Conservation (phyloP, 805 yeast species). For the Kazachstania psychrophila region DNA sequence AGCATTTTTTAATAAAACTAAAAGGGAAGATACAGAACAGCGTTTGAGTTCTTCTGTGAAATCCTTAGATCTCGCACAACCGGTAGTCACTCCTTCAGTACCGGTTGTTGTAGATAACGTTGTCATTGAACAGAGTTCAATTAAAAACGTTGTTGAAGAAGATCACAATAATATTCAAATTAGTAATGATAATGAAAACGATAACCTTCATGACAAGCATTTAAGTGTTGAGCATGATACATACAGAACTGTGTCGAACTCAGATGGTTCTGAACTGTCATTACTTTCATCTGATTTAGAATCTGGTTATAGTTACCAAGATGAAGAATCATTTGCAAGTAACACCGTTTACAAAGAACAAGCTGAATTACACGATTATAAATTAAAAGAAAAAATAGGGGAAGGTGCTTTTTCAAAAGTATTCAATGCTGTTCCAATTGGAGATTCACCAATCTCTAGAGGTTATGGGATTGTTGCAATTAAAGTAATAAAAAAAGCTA, state of each 20-base stretch:
- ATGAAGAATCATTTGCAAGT: slow-evolving; percentile 8
- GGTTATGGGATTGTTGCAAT: slow-evolving; percentile 36
- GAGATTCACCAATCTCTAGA: slow-evolving; percentile 5
- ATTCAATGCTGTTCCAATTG: slow-evolving; percentile 43
- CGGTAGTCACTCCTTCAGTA: too few species aligned
- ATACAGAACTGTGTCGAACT: not conserved
- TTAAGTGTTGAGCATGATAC: not conserved
- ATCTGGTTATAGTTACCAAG: slow-evolving; percentile 1
- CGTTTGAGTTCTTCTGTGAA: too few species aligned
- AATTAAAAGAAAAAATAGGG: slow-evolving; percentile 46
- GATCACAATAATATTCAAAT: not conserved
- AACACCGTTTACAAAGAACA: slow-evolving; percentile 28
- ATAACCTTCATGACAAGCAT: too few species aligned
- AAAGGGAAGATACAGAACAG: slow-evolving; percentile 1
- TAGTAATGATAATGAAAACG: not conserved
- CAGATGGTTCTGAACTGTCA: slow-evolving; percentile 1
- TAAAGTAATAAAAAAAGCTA: slow-evolving; percentile 57
- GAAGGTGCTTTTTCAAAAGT: slow-evolving; percentile 81
- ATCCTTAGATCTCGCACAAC: too few species aligned
- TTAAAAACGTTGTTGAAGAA: too few species aligned
- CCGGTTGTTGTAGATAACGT: too few species aligned
- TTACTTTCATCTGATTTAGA: slow-evolving; percentile 1
- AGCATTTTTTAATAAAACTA: slow-evolving; percentile 8
- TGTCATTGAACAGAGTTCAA: too few species aligned
- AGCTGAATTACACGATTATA: slow-evolving; percentile 30